These are phyloP conservation scores for Borovskyia barvae DNA, from an alignment of 208 protist species.

Conservation along the genomic window DNA sequence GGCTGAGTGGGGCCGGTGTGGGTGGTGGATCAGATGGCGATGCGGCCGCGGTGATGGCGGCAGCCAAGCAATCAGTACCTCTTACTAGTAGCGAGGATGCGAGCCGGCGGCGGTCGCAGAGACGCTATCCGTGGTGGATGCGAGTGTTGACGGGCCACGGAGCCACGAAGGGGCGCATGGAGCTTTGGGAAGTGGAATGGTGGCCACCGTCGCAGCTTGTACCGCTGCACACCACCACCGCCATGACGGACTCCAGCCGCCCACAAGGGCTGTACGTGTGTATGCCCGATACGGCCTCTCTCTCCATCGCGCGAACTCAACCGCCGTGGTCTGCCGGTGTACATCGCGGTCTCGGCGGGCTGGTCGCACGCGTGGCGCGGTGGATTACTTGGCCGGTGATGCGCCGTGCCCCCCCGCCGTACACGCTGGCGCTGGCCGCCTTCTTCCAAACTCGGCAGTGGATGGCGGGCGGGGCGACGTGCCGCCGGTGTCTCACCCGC, in stretches of 20 bases:
- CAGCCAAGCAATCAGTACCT: not conserved
- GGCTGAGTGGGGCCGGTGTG: not conserved
- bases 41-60: not conserved
- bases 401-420: slow-evolving; percentile 7
- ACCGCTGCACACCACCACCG: slow-evolving; percentile 12
- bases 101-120: not conserved
- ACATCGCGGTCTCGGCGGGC: slow-evolving; percentile 1
- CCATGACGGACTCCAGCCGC: not conserved
- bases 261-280: slow-evolving; percentile 9
- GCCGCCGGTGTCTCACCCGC: slow-evolving; percentile 9
- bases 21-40: not conserved
- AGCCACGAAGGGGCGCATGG: not conserved
- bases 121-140: not conserved
- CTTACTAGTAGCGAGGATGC: not conserved
- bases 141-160: not conserved
- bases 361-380: not conserved
- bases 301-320: slow-evolving; percentile 17
- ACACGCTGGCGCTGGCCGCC: slow-evolving; percentile 12
- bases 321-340: slow-evolving; percentile 18
- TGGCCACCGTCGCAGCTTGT: slow-evolving; percentile 14
- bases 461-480: slow-evolving; percentile 7
- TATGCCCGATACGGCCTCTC: slow-evolving; percentile 12
- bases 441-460: slow-evolving; percentile 23
- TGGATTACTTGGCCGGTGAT: not conserved
- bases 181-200: slow-evolving; percentile 10